These are phyloP conservation scores for Chaetomiaceae sp. DNA, from an alignment of 2,329 filamentous ascomycete species.

Conservation along the genomic window DNA sequence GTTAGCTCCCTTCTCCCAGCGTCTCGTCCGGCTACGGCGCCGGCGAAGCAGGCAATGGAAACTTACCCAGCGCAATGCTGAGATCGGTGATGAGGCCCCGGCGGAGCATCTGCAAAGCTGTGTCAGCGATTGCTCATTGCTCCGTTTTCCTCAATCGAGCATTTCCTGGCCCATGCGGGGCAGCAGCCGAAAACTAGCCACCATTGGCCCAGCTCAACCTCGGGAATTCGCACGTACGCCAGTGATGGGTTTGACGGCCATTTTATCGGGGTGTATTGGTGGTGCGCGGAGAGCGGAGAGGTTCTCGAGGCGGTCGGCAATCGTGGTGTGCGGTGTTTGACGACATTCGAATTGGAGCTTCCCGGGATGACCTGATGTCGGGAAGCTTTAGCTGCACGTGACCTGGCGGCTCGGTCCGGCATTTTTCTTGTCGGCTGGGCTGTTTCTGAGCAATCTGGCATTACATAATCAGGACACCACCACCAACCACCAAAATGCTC, in stretches of 20 bases:
- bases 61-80: slow-evolving; percentile 51
- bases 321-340: slow-evolving; percentile 22
- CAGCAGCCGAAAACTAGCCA: slow-evolving; percentile 11
- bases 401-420: slow-evolving; percentile 1
- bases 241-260: slow-evolving; percentile 55
- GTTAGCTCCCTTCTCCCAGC: not conserved
- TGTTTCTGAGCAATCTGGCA: too few species aligned
- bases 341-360: slow-evolving; percentile 20
- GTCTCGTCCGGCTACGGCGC: too few species aligned
- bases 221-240: slow-evolving; percentile 45
- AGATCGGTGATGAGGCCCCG: slow-evolving; percentile 55
- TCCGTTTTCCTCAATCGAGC: not conserved
- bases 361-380: slow-evolving; percentile 19
- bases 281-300: slow-evolving; percentile 21
- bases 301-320: slow-evolving; percentile 5
- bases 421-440: too few species aligned
- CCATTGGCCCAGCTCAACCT: slow-evolving; percentile 13
- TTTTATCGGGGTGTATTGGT: slow-evolving; percentile 25
- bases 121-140: slow-evolving; percentile 31
- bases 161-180: slow-evolving; percentile 5
- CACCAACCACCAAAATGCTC: too few species aligned
- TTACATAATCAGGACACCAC: slow-evolving; percentile 6
- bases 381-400: slow-evolving; percentile 23
- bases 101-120: slow-evolving; percentile 52
- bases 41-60: not conserved